phyloP scores from a whole-genome alignment of 148 eudicot species.

The Rhododendron ovatum region DNA sequence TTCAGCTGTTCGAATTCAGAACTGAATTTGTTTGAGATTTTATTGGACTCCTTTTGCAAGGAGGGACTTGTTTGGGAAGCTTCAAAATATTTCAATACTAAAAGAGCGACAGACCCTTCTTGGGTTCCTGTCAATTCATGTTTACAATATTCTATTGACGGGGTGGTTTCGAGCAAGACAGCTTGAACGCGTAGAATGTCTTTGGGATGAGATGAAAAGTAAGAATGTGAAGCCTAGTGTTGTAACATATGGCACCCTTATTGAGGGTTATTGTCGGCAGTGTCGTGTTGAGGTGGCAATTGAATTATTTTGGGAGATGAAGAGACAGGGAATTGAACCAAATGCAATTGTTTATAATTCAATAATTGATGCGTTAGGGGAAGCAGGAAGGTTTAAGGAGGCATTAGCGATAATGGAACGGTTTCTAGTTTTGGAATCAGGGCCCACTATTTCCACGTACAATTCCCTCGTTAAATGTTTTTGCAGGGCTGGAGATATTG shows the following conservation, averaged over 20 bases:
- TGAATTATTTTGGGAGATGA: conserved; percentile 60
- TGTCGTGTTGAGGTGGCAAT: conserved; percentile 53
- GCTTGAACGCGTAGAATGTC: conserved; percentile 34
- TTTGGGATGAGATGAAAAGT: conserved; percentile 51
- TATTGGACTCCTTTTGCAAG: conserved; percentile 66
- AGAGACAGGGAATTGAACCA: conserved; percentile 41
- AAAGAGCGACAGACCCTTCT: conserved; percentile 26
- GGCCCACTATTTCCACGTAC: conserved; percentile 63
- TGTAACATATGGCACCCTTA: conserved; percentile 58
- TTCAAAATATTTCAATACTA: conserved; percentile 37
- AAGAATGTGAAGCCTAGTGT: conserved; percentile 40
- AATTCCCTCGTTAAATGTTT: conserved; percentile 72
- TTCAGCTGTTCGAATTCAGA: conserved; percentile 11
- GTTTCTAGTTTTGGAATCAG: conserved; percentile 51
- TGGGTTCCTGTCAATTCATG: conserved; percentile 53
- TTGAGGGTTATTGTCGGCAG: conserved; percentile 67
- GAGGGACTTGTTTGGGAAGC: conserved; percentile 63
- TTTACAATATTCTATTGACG: conserved; percentile 52
- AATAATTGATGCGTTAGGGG: conserved; percentile 61
- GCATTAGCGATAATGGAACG: conserved; percentile 71
- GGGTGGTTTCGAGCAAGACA: conserved; percentile 61
- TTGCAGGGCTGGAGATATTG: conserved; percentile 73
- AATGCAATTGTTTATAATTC: conserved; percentile 54
- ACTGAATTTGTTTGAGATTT: conserved; percentile 40
- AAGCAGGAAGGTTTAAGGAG: conserved; percentile 62